Base-by-base conservation (phyloP, 2,329 filamentous ascomycete species). In the Ceratocystis cacaofunesta region DNA sequence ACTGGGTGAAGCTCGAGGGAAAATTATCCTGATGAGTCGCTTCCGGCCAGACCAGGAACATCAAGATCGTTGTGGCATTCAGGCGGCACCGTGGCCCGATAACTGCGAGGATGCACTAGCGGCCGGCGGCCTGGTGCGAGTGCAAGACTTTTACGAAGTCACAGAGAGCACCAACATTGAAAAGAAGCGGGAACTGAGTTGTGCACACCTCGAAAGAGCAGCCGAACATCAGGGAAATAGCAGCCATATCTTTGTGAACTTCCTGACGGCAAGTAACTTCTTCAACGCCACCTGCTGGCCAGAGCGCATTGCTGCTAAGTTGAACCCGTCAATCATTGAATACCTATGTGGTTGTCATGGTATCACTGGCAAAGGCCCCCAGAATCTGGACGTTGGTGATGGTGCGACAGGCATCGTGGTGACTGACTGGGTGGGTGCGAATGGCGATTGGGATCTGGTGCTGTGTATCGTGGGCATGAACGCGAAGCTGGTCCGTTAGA, bases 81-180 rank as follows among this genome's bases (percentile, higher is more conserved):
- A 87, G 72, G 84, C 80, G 25, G 79, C 82, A 68, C 73, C 74
- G 62, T 97, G 92, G 92, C 90, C 89, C 0, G 88, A 96, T 76
- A 97, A 97, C 76, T 90, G 89, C 68, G 85, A 87, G 41, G 85
- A 95, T 72, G 87, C 88, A 65, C 79, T 79, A 43, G 84, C 83
- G 61, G 82, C 83, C 7, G 85, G 85, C 70, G 90, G 89, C 2
- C 79, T 85, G 69, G 84, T 96, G 67, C 86, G 89, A 69, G 86
- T 97, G 52, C 94, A 97, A 77, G 94, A 97, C 77, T 96, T 92
- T 75, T 97, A 95, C 79, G 90, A 95, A 72, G 85, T 99, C 43
- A 77, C 86, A 58, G 84, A 90, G 74, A 85, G 82, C 25, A 78
- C 83, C 67, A 87, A 87, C 70, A 92, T 97, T 67, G 79, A 86